phyloP scores from a whole-genome alignment of 2,329 filamentous ascomycete species.

The Fonsecaea monophora region DNA sequence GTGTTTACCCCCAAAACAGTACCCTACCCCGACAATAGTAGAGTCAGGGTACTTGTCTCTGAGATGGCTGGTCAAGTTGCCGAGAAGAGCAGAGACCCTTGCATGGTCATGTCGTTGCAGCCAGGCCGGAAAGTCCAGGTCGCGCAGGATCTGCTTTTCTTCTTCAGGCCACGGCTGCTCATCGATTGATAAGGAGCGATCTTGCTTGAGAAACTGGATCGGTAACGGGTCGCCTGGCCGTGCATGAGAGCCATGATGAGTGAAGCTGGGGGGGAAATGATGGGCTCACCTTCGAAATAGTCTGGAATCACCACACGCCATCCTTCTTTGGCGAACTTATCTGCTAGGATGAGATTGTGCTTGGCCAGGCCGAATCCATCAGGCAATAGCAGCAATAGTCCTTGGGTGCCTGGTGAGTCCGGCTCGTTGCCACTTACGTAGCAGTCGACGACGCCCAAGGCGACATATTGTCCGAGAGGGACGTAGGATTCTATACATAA shows the following conservation, averaged over 20 bases:
- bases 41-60: neutral
- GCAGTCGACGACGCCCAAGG: neutral
- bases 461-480: neutral
- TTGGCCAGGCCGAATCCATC: constrained; percentile 25
- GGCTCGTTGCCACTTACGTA: neutral
- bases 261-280: neutral
- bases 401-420: neutral
- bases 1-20: constrained; percentile 28
- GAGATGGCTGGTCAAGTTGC: neutral
- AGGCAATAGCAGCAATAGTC: constrained; percentile 11
- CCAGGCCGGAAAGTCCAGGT: constrained; percentile 14
- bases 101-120: neutral
- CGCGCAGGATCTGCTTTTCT: constrained; percentile 6
- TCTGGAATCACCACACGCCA: constrained; percentile 17
- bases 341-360: constrained; percentile 24
- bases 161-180: constrained; percentile 24
- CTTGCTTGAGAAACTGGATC: constrained; percentile 12
- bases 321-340: constrained; percentile 17
- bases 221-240: constrained; percentile 16
- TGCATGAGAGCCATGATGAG: neutral
- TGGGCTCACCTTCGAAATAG: constrained; percentile 24
- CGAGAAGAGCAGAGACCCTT: neutral
- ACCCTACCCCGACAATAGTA: constrained; percentile 17
- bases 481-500: neutral
- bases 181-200: constrained; percentile 15